These are phyloP conservation scores for Verticillium longisporum DNA, from an alignment of 2,329 filamentous ascomycete species.

Conservation along the genomic window DNA sequence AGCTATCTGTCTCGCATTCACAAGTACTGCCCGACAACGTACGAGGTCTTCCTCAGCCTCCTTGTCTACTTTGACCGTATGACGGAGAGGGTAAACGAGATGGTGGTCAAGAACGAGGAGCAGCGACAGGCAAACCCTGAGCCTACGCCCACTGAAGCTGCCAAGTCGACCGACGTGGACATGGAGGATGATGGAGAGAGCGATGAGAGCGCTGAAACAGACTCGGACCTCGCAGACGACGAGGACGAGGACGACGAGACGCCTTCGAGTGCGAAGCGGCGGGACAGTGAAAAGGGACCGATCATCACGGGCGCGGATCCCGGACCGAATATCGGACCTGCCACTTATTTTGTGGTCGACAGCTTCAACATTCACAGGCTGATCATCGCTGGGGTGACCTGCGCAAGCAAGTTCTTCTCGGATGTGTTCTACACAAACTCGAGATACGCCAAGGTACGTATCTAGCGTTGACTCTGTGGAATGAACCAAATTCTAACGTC, in stretches of 20 bases:
- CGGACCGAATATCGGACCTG: slow-evolving; percentile 19
- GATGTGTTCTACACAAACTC: slow-evolving; percentile 99
- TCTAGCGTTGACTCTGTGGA: too few species aligned
- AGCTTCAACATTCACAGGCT: slow-evolving; percentile 98
- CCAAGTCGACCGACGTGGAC: slow-evolving; percentile 18
- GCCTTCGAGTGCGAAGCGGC: slow-evolving; percentile 2
- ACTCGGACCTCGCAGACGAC: slow-evolving; percentile 44
- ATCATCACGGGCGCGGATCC: slow-evolving; percentile 2
- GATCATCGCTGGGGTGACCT: slow-evolving; percentile 94
- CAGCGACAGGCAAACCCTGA: slow-evolving; percentile 25
- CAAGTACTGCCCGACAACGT: slow-evolving; percentile 97
- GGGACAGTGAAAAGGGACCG: slow-evolving; percentile 17
- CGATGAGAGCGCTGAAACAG: slow-evolving; percentile 34
- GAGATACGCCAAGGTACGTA: slow-evolving; percentile 86
- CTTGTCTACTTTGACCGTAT: slow-evolving; percentile 98
- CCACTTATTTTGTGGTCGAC: slow-evolving; percentile 82
- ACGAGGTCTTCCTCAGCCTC: slow-evolving; percentile 92
- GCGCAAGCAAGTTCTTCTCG: slow-evolving; percentile 98
- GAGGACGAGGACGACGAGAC: slow-evolving; percentile 30
- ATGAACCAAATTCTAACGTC: slow-evolving; percentile 5
- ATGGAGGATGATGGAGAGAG: slow-evolving; percentile 25
- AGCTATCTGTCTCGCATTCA: slow-evolving; percentile 95
- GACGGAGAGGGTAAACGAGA: slow-evolving; percentile 89
- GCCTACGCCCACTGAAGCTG: slow-evolving; percentile 16
- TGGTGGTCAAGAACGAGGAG: slow-evolving; percentile 63